Base-by-base conservation (phyloP, 2,329 filamentous ascomycete genomes). In the Pezicula rhizophila region DNA sequence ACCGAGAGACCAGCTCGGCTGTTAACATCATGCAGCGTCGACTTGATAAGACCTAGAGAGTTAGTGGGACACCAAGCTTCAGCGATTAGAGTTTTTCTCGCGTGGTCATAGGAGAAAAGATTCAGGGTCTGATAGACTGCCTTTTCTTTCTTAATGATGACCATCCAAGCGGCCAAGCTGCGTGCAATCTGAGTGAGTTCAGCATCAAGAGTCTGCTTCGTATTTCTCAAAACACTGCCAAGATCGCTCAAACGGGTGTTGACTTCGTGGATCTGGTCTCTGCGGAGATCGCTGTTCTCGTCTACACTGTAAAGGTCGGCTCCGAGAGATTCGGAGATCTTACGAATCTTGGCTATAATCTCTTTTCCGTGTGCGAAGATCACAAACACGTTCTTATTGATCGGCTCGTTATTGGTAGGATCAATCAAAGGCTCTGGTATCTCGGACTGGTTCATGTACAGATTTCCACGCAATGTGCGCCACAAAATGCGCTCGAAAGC, bases 401-500 rank as follows among this genome's bases (percentile, higher is more conserved):
- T 79, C 56, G 88, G 78, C 71, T 97, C 92, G 67, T 97, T 96
- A 72, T 82, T 96, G 65, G 86, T 79, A 14, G 93, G 92, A 68
- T 99, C 89, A 66, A 96, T 78, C 59, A 99, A 85, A 34, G 89
- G 83, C 67, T 99, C 92, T 7, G 90, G 85, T 54, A 99, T 99
- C 76, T 99, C 93, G 37, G 92, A 92, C 75, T 99, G 95, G 72
- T 99, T 99, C 93, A 99, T 99, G 78, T 97, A 99, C 55, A 99
- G 75, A 70, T 99, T 99, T 62, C 93, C 93, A 68, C 93, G 89
- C 38, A 99, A 81, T 0, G 95, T 96, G 63, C 93, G 84, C 93
- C 93, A 99, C 45, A 99, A 77, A 59, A 99, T 99, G 51, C 93
- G 86, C 73, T 99, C 95, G 65, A 99, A 99, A 23, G 92, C 88